These are phyloP conservation scores for Coemansia sp. DNA, from an alignment of 192 early-diverging fungal genomes.

Conservation along the genomic window DNA sequence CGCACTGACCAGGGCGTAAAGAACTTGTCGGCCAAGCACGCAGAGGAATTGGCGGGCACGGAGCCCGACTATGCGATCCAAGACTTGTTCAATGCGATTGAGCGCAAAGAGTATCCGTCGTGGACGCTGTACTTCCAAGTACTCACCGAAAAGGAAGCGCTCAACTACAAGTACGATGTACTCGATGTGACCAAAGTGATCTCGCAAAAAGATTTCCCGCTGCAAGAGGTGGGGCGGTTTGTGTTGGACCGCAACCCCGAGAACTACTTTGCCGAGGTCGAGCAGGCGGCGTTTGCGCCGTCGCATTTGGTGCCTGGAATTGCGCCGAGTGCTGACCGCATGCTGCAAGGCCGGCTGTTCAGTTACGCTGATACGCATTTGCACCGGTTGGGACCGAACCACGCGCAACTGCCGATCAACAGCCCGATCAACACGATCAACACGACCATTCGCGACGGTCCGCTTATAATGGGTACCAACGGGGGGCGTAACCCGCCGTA, in stretches of 20 bases:
- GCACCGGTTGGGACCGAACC: slow-evolving; percentile 70
- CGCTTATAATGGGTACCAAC: slow-evolving; percentile 56
- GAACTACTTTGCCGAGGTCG: slow-evolving; percentile 75
- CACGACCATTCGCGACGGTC: slow-evolving; percentile 71
- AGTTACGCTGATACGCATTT: slow-evolving; percentile 72
- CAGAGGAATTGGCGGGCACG: slow-evolving; percentile 50
- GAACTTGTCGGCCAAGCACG: slow-evolving; percentile 57
- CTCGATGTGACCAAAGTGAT: slow-evolving; percentile 73
- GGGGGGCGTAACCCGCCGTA: slow-evolving; percentile 63
- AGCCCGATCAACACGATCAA: slow-evolving; percentile 44
- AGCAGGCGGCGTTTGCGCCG: slow-evolving; percentile 72
- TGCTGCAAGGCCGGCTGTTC: slow-evolving; percentile 74
- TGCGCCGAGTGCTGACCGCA: slow-evolving; percentile 63
- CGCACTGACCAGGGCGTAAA: slow-evolving; percentile 65
- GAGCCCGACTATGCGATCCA: slow-evolving; percentile 62
- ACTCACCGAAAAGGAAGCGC: slow-evolving; percentile 59
- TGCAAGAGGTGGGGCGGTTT: slow-evolving; percentile 68
- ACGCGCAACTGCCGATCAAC: slow-evolving; percentile 72
- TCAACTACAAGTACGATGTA: slow-evolving; percentile 63
- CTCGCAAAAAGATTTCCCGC: slow-evolving; percentile 63
- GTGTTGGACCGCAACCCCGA: slow-evolving; percentile 69
- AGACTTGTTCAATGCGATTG: slow-evolving; percentile 66
- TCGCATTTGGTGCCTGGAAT: slow-evolving; percentile 71
- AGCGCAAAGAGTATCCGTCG: slow-evolving; percentile 61
- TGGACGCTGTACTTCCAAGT: slow-evolving; percentile 69